A percentile compares a stretch with the other conserved stretches of the same genome.
phyloP scores from a whole-genome alignment of 2,329 filamentous ascomycete species.

The Spiromastix sp. region DNA sequence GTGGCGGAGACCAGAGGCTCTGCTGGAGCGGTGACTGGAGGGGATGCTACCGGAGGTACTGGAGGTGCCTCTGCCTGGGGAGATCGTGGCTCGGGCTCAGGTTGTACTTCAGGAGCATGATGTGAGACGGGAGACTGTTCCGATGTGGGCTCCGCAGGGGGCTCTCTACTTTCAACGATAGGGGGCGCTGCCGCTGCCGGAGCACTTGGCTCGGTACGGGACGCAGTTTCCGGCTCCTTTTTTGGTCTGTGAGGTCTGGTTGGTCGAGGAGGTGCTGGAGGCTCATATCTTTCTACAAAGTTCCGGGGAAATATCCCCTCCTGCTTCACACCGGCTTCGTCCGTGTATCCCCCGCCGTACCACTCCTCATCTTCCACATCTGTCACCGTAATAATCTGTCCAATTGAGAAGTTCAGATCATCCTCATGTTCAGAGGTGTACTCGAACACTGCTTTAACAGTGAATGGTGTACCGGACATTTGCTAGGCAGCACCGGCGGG shows the following conservation, averaged over 20 bases:
- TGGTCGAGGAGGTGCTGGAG: slow-evolving; percentile 77
- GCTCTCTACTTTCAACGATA: slow-evolving; percentile 18
- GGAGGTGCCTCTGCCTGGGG: slow-evolving; percentile 4
- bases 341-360: slow-evolving; percentile 81
- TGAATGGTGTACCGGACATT: slow-evolving; percentile 68
- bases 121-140: slow-evolving; percentile 21
- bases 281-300: slow-evolving; percentile 95
- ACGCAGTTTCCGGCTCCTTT: slow-evolving; percentile 43
- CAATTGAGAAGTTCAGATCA: slow-evolving; percentile 75
- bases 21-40: slow-evolving; percentile 19
- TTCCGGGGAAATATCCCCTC: slow-evolving; percentile 91
- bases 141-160: slow-evolving; percentile 17
- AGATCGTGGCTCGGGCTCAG: slow-evolving; percentile 16
- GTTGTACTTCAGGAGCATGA: slow-evolving; percentile 10
- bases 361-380: slow-evolving; percentile 89
- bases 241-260: slow-evolving; percentile 58
- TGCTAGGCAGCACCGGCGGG: too few relatives aligned
- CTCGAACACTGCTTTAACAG: slow-evolving; percentile 92
- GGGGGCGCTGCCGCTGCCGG: slow-evolving; percentile 19
- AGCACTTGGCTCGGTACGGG: slow-evolving; percentile 25
- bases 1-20: slow-evolving; percentile 24
- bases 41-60: slow-evolving; percentile 1
- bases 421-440: slow-evolving; percentile 90
- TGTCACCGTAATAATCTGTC: slow-evolving; percentile 88
- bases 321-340: slow-evolving; percentile 61